Percentiles rank a stretch among this genome's conserved stretches.
phyloP scores from a whole-genome alignment of 352 stramenopile species.

The Pythium folliculosum region DNA sequence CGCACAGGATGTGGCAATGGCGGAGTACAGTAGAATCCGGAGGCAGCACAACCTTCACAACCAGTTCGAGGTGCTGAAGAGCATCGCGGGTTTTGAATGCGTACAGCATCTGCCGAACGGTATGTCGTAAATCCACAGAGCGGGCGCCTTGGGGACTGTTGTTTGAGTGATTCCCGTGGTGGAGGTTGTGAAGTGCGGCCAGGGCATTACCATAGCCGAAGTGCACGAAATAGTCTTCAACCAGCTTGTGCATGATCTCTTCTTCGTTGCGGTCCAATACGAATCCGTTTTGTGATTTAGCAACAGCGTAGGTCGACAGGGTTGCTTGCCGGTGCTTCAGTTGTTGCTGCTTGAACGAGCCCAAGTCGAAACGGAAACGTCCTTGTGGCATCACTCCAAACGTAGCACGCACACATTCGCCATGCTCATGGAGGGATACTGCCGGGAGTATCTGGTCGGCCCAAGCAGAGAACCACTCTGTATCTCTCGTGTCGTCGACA shows the following conservation, averaged over 20 bases:
- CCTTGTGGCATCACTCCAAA: conserved; percentile 17
- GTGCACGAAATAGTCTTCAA: conserved; percentile 28
- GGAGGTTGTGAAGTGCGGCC: conserved; percentile 8
- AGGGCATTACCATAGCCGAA: conserved; percentile 24
- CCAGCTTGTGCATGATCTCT: conserved; percentile 21
- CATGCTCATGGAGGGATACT: conserved; percentile 48
- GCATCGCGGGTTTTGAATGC: conserved; percentile 17
- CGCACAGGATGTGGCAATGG: conserved; percentile 15
- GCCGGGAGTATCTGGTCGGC: conserved; percentile 39
- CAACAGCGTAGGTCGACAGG: conserved; percentile 21
- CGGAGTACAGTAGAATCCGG: conserved; percentile 6
- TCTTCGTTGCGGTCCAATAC: conserved; percentile 4
- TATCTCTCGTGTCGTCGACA: not conserved
- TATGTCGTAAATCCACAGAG: conserved; percentile 9
- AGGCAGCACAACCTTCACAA: not conserved
- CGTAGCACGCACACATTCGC: conserved; percentile 42
- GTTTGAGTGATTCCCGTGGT: not conserved
- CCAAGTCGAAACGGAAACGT: conserved; percentile 53
- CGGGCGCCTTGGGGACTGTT: not conserved
- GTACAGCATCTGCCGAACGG: conserved; percentile 20
- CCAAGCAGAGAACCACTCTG: conserved; percentile 20
- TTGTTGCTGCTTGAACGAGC: conserved; percentile 45
- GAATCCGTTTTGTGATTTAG: not conserved
- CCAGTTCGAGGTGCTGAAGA: not conserved
- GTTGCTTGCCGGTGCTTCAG: conserved; percentile 48